These are phyloP conservation scores for Lagerstroemia speciosa DNA, from an alignment of 345 rosid genomes.

Conservation along the genomic window DNA sequence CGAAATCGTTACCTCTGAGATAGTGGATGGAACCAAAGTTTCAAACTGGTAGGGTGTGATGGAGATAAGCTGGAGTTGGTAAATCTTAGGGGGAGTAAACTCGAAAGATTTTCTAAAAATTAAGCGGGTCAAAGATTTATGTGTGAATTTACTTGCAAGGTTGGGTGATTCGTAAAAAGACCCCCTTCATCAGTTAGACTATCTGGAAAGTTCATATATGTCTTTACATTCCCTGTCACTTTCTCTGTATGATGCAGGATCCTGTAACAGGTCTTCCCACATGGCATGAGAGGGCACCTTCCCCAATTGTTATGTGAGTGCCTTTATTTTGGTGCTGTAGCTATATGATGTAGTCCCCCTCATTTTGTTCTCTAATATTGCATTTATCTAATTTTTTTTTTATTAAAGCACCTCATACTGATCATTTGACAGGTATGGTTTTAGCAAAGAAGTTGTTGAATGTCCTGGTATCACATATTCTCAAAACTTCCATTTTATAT, in stretches of 20 bases:
- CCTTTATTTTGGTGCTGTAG: background rate
- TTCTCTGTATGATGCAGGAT: conserved; percentile 47
- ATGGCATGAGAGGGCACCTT: conserved; percentile 52
- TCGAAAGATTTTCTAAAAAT: background rate
- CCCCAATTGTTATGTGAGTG: conserved; percentile 68
- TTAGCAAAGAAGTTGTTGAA: conserved; percentile 86
- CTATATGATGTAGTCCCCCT: background rate
- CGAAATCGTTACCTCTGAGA: background rate
- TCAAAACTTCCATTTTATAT: background rate
- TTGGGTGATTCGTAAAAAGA: background rate
- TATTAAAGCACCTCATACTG: background rate
- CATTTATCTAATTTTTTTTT: background rate
- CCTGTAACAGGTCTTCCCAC: conserved; percentile 79
- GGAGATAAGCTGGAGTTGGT: background rate
- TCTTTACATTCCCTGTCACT: background rate
- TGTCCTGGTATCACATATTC: conserved; percentile 50
- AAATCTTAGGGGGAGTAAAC: background rate
- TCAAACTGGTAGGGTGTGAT: background rate
- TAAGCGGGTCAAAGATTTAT: background rate
- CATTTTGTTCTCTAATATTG: background rate
- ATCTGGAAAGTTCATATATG: background rate
- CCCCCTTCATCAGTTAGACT: background rate
- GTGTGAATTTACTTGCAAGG: background rate
- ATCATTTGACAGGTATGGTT: conserved; percentile 67
- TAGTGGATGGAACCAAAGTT: background rate